phyloP scores from a whole-genome alignment of 805 yeast species.

The Yarrowia sp. region DNA sequence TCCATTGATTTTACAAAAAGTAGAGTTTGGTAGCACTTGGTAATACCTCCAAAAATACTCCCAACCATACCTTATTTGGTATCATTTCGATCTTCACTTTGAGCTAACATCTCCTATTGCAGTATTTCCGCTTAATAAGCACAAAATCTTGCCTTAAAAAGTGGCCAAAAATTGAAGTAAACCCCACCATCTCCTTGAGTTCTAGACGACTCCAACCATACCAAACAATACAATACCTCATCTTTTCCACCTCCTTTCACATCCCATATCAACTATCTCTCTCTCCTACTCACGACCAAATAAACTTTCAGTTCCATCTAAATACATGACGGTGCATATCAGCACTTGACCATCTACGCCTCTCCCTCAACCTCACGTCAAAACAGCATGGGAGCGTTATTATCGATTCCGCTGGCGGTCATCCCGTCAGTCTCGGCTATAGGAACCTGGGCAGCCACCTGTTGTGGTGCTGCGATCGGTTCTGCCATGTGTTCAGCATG shows the following conservation, averaged over 20 bases:
- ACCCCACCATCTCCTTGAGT: background rate
- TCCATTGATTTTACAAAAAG: background rate
- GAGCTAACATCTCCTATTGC: background rate
- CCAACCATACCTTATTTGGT: background rate
- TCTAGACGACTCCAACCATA: background rate
- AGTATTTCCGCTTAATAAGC: background rate
- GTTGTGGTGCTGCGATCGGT: constrained; percentile 78
- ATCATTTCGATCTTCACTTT: background rate
- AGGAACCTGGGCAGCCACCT: constrained; percentile 57
- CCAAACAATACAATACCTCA: background rate
- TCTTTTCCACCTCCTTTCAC: background rate
- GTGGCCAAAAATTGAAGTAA: too few relatives aligned
- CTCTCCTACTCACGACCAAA: background rate
- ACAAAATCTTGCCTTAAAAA: too few relatives aligned
- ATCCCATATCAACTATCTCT: background rate
- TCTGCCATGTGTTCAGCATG: constrained; percentile 57
- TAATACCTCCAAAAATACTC: background rate
- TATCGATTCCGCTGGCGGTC: constrained; percentile 52
- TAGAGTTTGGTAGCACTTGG: background rate
- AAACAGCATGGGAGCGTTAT: constrained; percentile 42
- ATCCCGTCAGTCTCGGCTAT: constrained; percentile 57
- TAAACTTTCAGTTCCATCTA: background rate
- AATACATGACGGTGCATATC: background rate
- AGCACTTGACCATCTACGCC: background rate
- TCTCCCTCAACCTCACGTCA: background rate